Evolutionary conservation across 805 yeast genomes (phyloP), one percentile per base, ranked within the genome.

Genomic region (Myxozyma lipomycoides): DNA sequence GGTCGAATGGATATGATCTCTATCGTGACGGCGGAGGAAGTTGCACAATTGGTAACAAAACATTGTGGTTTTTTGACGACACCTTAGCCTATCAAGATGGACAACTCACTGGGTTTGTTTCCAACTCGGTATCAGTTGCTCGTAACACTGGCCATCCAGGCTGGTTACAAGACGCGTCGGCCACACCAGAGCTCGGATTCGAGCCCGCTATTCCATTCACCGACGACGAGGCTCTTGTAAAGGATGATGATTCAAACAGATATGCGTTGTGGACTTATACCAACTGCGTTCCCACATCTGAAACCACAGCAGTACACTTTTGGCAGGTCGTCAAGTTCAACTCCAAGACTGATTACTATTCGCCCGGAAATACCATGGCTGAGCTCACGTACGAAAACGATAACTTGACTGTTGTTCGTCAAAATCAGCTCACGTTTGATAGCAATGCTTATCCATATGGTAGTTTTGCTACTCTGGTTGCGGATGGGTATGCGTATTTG

Each of bases 11-110:
- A 7, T 50, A 48, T 25, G 15, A 9, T 7, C 10, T 50, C 35
- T 35, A 46, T 37, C 50, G 54, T n/a, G 54, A 42, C 41, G 54
- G 46, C 28, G 54, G 51, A 22, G 54, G 54, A 15, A 32, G 47
- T 1, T 50, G 54, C 45, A 6, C 40, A 17, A 30, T 50, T 26
- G 15, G 38, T 15, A 48, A 46, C 53, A 37, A 37, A 7, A 48
- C 46, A 12, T n/a, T 50, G 24, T 50, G 54, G 54, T 40, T 48
- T 35, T 46, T 42, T 36, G 23, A 37, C 40, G 51, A 51, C 45
- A 50, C 53, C 12, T 36, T 17, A 12, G 43, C 28, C 36, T 24
- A 22, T 25, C 2, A 19, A 9, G 19, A 28, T 17, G 45, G 44
- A 25, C 6, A 1, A 10, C 23, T 43, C 22, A 5, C 10, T 28